Conservation (phyloP, 192 early-diverging fungal species). For the Linnemannia exigua region DNA sequence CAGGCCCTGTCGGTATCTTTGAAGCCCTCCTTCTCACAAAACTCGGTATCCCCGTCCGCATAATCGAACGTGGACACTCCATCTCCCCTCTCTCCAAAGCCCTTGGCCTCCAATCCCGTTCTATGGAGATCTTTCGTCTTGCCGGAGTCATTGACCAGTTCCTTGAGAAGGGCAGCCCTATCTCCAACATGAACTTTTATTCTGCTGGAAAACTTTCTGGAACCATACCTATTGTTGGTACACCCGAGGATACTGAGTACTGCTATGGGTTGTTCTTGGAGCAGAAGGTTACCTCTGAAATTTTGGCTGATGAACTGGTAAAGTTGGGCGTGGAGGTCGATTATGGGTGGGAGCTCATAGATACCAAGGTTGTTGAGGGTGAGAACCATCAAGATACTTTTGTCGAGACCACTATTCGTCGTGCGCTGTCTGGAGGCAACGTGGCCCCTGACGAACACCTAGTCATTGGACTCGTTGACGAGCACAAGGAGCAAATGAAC, state of each 20-base stretch:
- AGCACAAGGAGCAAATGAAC: slow-evolving; percentile 6
- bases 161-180: slow-evolving; percentile 3
- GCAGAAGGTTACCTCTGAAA: slow-evolving; percentile 25
- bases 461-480: slow-evolving; percentile 14
- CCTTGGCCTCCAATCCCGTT: slow-evolving; percentile 33
- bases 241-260: slow-evolving; percentile 20
- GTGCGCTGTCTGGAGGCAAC: slow-evolving; percentile 24
- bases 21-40: slow-evolving; percentile 38
- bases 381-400: not conserved
- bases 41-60: slow-evolving; percentile 28
- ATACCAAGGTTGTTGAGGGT: slow-evolving; percentile 35
- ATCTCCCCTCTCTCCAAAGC: slow-evolving; percentile 31
- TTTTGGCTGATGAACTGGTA: slow-evolving; percentile 19
- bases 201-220: not conserved
- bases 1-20: slow-evolving; percentile 50
- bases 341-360: slow-evolving; percentile 43
- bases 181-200: slow-evolving; percentile 10
- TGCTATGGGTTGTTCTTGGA: slow-evolving; percentile 19
- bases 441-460: not conserved
- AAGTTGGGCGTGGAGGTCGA: slow-evolving; percentile 41
- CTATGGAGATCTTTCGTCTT: slow-evolving; percentile 42
- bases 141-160: slow-evolving; percentile 28
- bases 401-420: slow-evolving; percentile 41
- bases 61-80: slow-evolving; percentile 39
- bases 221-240: not conserved